Evolutionary conservation across 2,329 filamentous ascomycete species (phyloP).

Genomic region (Bipolaris victoriae): DNA sequence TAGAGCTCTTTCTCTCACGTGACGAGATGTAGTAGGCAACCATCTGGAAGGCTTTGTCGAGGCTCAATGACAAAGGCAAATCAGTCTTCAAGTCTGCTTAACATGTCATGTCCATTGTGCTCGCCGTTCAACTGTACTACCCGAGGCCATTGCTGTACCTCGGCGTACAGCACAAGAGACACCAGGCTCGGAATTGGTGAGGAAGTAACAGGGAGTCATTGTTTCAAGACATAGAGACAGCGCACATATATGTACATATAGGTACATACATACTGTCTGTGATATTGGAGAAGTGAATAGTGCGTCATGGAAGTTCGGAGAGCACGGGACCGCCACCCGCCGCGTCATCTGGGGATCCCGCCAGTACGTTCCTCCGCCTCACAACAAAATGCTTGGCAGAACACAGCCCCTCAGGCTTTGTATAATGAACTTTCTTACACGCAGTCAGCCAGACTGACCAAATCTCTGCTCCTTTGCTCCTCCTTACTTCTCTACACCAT

Average conservation of each 20-base stretch:
- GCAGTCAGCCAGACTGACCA: slow-evolving; percentile 1
- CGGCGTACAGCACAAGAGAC: not conserved
- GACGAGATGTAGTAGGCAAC: not conserved
- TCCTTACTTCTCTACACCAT: slow-evolving; percentile 1
- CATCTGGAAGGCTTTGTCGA: not conserved
- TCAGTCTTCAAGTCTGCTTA: not conserved
- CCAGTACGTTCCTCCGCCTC: slow-evolving; percentile 1
- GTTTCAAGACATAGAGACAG: not conserved
- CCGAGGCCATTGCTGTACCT: not conserved
- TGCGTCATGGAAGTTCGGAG: slow-evolving; percentile 2
- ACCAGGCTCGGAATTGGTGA: no score
- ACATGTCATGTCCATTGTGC: not conserved
- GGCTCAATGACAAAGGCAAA: not conserved
- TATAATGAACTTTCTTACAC: not conserved
- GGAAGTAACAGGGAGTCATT: not conserved
- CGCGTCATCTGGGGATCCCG: slow-evolving; percentile 10
- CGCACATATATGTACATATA: not conserved
- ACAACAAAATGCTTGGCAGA: slow-evolving; percentile 10
- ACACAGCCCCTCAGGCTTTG: not conserved
- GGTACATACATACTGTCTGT: not conserved
- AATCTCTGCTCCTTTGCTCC: not conserved
- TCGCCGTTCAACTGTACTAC: not conserved
- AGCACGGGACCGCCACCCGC: not conserved
- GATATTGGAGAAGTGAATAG: not conserved
- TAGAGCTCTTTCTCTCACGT: not conserved